Evolutionary conservation across 1,139 yeast species (phyloP), one percentile per base, ranked within the genome.

Genomic region (Saccharomycopsis hybrid): DNA sequence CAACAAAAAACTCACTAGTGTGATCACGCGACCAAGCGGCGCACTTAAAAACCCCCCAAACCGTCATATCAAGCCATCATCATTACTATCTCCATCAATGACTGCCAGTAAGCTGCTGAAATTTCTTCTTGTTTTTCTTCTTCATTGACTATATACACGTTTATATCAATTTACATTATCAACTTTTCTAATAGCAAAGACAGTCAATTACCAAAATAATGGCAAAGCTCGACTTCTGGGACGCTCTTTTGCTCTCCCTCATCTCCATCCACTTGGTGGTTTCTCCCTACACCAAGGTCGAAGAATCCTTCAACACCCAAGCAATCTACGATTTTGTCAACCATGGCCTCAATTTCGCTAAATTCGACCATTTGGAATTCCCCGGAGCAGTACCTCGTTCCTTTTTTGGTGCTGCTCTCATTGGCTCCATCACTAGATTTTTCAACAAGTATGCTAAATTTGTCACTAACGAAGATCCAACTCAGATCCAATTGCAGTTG

Each of bases 341-440:
- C 56, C 74, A 78, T 60, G 96, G 96, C 0, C 56, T 74, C 0
- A 65, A 64, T 31, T 72, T 71, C 50, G 52, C 72, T 1, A 59
- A 73, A 4, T 92, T 77, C 62, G 97, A 92, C 62, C 97, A 90
- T 63, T 57, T 72, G 7, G 65, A 71, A 49, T 90, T 87, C 62
- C 95, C 97, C 0, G 97, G 97, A 1, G 92, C 73, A 2, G 96
- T 90, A 3, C 96, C 96, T 27, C 72, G 97, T 50, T 78, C 96
- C 0, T 90, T 89, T 59, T 62, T 87, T 5, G 96, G 96, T 1
- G 75, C 95, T n/a, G 58, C 83, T 50, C 54, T 77, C 1, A 57
- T 88, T 7, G 72, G 87, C 0, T 60, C 63, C 0, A 49, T 77
- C 53, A 64, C 68, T 0, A 63, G 73, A 47, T 74, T 74, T 35